Evolutionary conservation across 441 rosid species (phyloP), one percentile per base, ranked within the genome.

Genomic region (Lepidium campestre): DNA sequence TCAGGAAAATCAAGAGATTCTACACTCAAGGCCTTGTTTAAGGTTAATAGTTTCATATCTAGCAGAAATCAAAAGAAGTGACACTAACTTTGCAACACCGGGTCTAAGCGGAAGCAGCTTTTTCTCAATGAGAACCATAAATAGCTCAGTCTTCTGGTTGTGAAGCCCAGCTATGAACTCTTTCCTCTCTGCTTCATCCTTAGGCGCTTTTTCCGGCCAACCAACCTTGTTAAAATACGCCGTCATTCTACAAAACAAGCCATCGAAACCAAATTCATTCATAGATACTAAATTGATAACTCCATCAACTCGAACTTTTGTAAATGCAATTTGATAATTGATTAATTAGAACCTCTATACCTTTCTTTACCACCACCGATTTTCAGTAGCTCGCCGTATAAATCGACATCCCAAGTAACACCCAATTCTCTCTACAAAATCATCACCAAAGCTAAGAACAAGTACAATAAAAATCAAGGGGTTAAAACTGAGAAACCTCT

Each of bases 341-440:
- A 4, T 60, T 44, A 19, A 14, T 18, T 3, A 44, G 23, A 6
- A 2, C 5, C 5, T 36, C 37, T 18, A 22, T 72, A 90, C 96
- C 98, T 87, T 77, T 93, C 97, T 78, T 93, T 93, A 13, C 97
- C 96, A 54, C 98, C 98, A 6, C 95, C 96, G 64, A 93, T 90
- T 82, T 93, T 93, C 70, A 93, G 89, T 70, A 93, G 77, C 58
- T 90, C 90, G 0, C 97, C 98, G 57, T 90, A 93, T 70, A 93
- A 82, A 54, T 93, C 93, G 53, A 93, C 95, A 77, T 84, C 95
- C 97, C 97, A 93, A 6, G 88, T 82, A 61, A 89, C 93, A 31
- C 85, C 90, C 79, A 90, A 55, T 65, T 80, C 96, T 87, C 72
- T 87, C 96, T 89, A 83, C 40, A 9, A 45, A 36, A 25, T 13